Evolutionary conservation across 768 basidiomycete genomes (phyloP).

Genomic region (Auricularia cornea): DNA sequence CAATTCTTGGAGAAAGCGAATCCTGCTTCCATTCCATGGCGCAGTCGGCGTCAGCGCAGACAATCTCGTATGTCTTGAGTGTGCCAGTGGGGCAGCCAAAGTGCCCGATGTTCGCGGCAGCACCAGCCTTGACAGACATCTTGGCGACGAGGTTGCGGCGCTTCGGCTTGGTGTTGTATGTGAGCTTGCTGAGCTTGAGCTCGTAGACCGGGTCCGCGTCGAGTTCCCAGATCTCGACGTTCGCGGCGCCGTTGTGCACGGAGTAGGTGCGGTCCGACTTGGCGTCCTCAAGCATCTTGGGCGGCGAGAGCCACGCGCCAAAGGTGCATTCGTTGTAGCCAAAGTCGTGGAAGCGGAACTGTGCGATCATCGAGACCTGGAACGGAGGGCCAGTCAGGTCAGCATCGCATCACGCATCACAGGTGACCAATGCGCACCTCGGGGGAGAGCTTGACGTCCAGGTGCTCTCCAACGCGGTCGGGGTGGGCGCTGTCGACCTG

Average conservation of each 20-base stretch:
- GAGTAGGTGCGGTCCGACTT: not conserved
- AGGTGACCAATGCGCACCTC: slow-evolving; percentile 17
- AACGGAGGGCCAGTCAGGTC: not conserved
- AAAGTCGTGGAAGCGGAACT: not conserved
- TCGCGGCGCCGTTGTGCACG: not conserved
- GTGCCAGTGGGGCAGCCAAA: not conserved
- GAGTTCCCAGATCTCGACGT: not conserved
- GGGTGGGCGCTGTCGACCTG: not conserved
- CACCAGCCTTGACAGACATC: not conserved
- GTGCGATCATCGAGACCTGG: not conserved
- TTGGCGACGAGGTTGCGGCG: not conserved
- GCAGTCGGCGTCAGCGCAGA: not conserved
- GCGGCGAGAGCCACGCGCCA: not conserved
- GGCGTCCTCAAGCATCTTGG: not conserved
- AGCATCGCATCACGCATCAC: slow-evolving; percentile 1
- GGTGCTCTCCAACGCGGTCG: not conserved
- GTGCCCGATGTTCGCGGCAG: not conserved
- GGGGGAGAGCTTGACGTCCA: slow-evolving; percentile 22
- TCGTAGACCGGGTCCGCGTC: not conserved
- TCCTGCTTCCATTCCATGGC: not conserved
- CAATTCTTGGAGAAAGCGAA: not conserved
- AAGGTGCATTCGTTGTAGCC: not conserved
- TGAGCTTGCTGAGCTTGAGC: not conserved
- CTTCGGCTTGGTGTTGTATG: not conserved
- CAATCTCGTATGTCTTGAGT: not conserved